These are phyloP conservation scores for Cocos nucifera DNA, from an alignment of 176 grass and related monocot genomes.

Conservation along the genomic window DNA sequence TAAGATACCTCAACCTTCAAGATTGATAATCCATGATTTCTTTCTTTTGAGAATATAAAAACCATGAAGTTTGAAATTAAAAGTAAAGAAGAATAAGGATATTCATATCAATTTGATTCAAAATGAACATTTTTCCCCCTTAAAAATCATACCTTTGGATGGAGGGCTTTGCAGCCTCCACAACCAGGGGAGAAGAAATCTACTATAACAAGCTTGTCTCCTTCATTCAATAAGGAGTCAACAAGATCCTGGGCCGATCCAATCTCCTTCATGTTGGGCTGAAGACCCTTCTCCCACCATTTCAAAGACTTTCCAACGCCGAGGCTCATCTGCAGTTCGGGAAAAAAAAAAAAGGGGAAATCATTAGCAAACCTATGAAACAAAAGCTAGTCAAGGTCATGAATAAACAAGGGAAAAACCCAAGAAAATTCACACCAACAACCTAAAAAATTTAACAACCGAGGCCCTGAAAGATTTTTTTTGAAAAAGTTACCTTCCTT, in stretches of 20 bases:
- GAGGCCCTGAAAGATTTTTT: too few species aligned
- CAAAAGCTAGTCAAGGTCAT: too few species aligned
- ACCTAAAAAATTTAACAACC: too few species aligned
- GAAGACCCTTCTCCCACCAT: conserved; percentile 84
- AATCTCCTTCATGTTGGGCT: conserved; percentile 82
- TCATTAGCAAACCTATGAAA: neutral
- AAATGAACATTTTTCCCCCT: neutral
- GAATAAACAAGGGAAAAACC: too few species aligned
- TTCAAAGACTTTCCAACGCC: conserved; percentile 43
- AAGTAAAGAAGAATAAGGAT: too few species aligned
- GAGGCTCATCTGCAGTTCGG: conserved; percentile 46
- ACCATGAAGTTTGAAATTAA: too few species aligned
- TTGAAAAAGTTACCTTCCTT: too few species aligned
- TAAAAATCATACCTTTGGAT: conserved; percentile 59
- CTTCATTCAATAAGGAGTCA: conserved; percentile 48
- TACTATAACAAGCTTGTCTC: conserved; percentile 62
- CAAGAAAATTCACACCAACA: too few species aligned
- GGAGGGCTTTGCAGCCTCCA: conserved; percentile 77
- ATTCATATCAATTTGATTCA: too few species aligned
- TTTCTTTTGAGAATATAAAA: too few species aligned
- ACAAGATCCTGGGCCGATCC: conserved; percentile 75
- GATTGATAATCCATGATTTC: too few species aligned
- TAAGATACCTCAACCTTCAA: neutral
- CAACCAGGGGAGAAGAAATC: conserved; percentile 96
- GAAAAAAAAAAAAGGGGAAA: neutral